Base-by-base conservation (phyloP, 495 filamentous ascomycete genomes). In the Podospora pseudoanserina region DNA sequence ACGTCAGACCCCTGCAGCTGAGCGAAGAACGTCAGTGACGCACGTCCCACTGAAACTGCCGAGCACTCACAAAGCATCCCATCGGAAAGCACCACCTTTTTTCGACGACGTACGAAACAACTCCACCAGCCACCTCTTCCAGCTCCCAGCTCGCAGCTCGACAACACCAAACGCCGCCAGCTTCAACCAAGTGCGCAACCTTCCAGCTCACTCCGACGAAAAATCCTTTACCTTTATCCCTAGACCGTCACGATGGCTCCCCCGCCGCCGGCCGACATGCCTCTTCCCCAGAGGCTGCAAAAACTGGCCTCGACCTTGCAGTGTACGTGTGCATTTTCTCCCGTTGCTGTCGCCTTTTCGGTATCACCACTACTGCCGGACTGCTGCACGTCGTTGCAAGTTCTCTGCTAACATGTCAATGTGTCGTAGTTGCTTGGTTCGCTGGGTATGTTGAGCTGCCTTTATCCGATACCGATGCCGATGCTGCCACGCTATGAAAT, bases 281-380 rank as follows among this genome's bases (percentile, higher is more conserved):
- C 92, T 75, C 83, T 96, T 70, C 73, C 76, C 72, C 88, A 96
- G 79, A 87, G 94, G 77, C 78, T 97, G 59, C 79, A 90, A 73
- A 82, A 85, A 68, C 82, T 98, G 64, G 93, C 88, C 58, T 87
- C 95, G 75, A 97, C 94, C 30, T 83, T 98, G 66, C 94, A 98
- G 77, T 89, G 91, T 93, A 86, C 73, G 90, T 87, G 64, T 75
- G 69, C 54, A 39, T 56, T 62, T 56, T 39, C 53, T 7, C 63
- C 19, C 39, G 66, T 27, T 28, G 63, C 39, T 49, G 6, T 49
- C 39, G 39, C 39, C 13, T 5, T 11, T 49, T 49, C 39, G 7
- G 5, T 49, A 5, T 49, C 39, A 11, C 6, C 9, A 1, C 39
- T 49, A 11, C 39, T 16, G 39, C 39, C 9, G 39, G 39, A 3